Conservation (phyloP, 2,329 filamentous ascomycete genomes). For the Hypoxylon sp. region DNA sequence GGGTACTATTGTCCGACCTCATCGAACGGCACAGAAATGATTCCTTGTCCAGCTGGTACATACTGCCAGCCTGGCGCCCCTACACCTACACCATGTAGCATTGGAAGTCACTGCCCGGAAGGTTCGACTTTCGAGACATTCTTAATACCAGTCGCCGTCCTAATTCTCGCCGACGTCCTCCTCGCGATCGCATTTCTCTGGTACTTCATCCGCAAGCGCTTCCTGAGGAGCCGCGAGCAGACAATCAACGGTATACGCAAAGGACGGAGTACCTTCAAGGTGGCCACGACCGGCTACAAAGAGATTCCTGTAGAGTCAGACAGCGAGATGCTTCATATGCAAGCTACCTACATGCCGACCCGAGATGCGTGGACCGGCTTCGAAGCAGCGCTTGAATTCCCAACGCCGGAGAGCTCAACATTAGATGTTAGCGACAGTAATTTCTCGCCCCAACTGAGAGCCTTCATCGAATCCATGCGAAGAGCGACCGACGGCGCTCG, state of each 20-base stretch:
- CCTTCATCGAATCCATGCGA: conserved; percentile 68
- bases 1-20: conserved; percentile 64
- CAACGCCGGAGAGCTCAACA: conserved; percentile 47
- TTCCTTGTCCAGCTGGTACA: conserved; percentile 62
- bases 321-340: conserved; percentile 56
- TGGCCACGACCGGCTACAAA: conserved; percentile 55
- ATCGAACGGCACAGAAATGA: conserved; percentile 56
- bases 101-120: conserved; percentile 63
- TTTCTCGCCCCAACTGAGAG: conserved; percentile 59
- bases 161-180: conserved; percentile 61
- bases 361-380: conserved; percentile 55
- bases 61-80: conserved; percentile 67
- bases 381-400: conserved; percentile 56
- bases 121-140: conserved; percentile 60
- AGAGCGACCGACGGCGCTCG: conserved; percentile 65
- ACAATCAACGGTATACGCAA: conserved; percentile 43
- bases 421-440: conserved; percentile 52
- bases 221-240: conserved; percentile 54
- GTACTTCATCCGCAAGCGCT: conserved; percentile 56
- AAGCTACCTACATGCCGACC: conserved; percentile 52
- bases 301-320: conserved; percentile 54
- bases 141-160: conserved; percentile 60
- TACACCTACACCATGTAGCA: conserved; percentile 63
- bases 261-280: conserved; percentile 52
- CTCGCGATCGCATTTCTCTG: conserved; percentile 57